Evolutionary conservation across 805 yeast species (phyloP).

Genomic region (Blastobotrys parvus): DNA sequence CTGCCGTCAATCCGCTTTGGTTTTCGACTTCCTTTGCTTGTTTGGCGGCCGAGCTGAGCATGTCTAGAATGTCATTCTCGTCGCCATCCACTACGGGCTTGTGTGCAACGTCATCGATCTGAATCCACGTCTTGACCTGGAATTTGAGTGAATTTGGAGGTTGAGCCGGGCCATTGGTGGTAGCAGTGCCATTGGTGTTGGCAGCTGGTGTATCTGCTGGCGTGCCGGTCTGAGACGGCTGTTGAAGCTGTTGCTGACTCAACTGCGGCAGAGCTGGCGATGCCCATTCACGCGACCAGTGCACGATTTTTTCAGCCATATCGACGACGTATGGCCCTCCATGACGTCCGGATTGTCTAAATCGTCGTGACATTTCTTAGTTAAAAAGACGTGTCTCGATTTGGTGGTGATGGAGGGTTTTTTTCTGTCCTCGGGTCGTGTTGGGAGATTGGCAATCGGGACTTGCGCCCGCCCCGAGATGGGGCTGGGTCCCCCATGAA

Average conservation of each 20-base stretch:
- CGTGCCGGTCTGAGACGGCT: constrained; percentile 5
- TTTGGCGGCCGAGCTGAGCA: constrained; percentile 29
- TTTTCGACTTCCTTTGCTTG: constrained; percentile 14
- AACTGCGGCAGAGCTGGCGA: background rate
- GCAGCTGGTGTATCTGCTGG: background rate
- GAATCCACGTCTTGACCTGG: constrained; percentile 29
- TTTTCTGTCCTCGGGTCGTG: too few relatives aligned
- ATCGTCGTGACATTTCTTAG: constrained; percentile 12
- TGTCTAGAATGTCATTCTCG: constrained; percentile 38
- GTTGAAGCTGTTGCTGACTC: background rate
- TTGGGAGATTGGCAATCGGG: too few relatives aligned
- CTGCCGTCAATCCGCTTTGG: constrained; percentile 32
- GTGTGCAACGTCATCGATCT: constrained; percentile 14
- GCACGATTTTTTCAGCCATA: constrained; percentile 16
- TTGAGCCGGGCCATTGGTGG: too few relatives aligned
- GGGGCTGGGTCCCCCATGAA: too few relatives aligned
- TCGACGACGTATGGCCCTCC: constrained; percentile 12
- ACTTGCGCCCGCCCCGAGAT: too few relatives aligned
- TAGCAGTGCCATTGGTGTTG: background rate
- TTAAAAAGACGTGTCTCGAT: too few relatives aligned
- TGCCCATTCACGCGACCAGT: constrained; percentile 30
- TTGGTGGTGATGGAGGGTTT: too few relatives aligned
- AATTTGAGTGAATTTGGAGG: constrained; percentile 11
- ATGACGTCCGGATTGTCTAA: constrained; percentile 16
- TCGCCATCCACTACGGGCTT: constrained; percentile 29